These are phyloP conservation scores for Misopates orontium DNA, from an alignment of 257 asterid species.

Conservation along the genomic window DNA sequence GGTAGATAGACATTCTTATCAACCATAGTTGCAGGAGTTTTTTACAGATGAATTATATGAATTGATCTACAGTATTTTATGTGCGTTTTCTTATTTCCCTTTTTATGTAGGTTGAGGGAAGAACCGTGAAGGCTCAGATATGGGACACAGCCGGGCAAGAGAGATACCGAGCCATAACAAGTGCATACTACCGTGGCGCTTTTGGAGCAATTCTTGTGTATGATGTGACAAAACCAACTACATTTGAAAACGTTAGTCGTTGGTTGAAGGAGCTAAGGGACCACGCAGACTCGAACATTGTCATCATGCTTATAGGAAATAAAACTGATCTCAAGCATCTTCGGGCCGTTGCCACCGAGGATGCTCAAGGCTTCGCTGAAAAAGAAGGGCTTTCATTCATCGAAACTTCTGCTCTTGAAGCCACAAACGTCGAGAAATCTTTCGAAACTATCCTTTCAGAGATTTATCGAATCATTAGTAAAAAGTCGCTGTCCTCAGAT, in stretches of 20 bases:
- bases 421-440: conserved; percentile 1
- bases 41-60: no score
- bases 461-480: conserved; percentile 5
- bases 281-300: conserved; percentile 17
- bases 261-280: conserved; percentile 10
- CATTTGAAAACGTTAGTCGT: conserved; percentile 1
- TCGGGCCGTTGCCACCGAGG: conserved; percentile 1
- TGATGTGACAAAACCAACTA: conserved; percentile 1
- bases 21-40: no score
- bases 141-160: conserved; percentile 19
- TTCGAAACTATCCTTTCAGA: conserved; percentile 1
- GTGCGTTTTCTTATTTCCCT: no score
- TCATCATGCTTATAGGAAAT: conserved; percentile 6
- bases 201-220: conserved; percentile 15
- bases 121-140: conserved; percentile 11
- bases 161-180: conserved; percentile 11
- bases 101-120: background rate
- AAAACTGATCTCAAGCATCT: conserved; percentile 12
- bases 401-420: conserved; percentile 17
- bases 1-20: no score
- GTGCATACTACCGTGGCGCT: conserved; percentile 13
- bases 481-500: conserved; percentile 30
- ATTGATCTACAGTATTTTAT: no score
- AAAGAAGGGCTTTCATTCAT: conserved; percentile 14
- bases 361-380: conserved; percentile 9